A percentile compares a stretch with the other conserved stretches of the same genome.
Evolutionary conservation across 2,329 filamentous ascomycete genomes (phyloP).

Genomic region (Aspergillus pseudoviridinutans): DNA sequence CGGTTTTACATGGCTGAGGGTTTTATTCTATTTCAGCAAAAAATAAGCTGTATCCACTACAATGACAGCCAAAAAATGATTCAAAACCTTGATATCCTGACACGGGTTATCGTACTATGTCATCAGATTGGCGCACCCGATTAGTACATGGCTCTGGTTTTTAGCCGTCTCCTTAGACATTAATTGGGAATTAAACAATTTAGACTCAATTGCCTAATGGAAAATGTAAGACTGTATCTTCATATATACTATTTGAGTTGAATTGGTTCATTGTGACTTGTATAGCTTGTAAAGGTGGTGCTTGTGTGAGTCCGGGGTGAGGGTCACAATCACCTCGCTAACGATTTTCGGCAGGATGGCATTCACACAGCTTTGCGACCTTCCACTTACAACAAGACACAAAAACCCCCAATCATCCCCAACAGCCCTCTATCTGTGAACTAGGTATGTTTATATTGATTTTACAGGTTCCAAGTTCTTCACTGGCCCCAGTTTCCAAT

Average conservation of each 20-base stretch:
- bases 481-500: constrained; percentile 18
- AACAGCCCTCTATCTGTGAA: constrained; percentile 29
- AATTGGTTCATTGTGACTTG: constrained; percentile 5
- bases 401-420: constrained; percentile 37
- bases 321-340: constrained; percentile 38
- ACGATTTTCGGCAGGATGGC: constrained; percentile 41
- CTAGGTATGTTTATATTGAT: constrained; percentile 32
- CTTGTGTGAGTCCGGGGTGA: constrained; percentile 31
- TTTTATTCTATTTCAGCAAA: constrained; percentile 34
- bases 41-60: constrained; percentile 38
- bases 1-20: constrained; percentile 36
- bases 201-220: not conserved
- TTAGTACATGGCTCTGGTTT: not conserved
- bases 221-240: not conserved
- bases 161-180: not conserved
- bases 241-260: not conserved
- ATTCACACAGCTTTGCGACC: constrained; percentile 38
- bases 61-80: constrained; percentile 42
- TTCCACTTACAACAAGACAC: constrained; percentile 31
- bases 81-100: constrained; percentile 41
- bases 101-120: constrained; percentile 9
- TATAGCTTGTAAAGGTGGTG: constrained; percentile 17
- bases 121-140: not conserved
- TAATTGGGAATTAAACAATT: not conserved
- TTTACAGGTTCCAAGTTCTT: constrained; percentile 17